Evolutionary conservation across 129 eudicot genomes (phyloP), one percentile per base, ranked within the genome.

Genomic region (Tagetes erecta): DNA sequence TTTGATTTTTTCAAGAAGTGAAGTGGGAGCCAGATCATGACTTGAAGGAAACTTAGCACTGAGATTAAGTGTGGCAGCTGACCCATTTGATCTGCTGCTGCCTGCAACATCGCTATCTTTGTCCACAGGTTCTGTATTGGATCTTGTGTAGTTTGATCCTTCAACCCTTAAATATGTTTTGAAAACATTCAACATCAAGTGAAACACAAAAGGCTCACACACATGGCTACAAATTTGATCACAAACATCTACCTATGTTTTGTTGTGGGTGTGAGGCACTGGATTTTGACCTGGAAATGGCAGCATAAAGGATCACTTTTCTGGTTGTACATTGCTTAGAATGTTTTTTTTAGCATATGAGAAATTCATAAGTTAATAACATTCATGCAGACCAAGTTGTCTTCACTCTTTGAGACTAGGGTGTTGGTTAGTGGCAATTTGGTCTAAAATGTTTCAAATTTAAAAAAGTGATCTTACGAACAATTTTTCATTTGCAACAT

Each of bases 221-320:
- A 37, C 60, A 6, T 20, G 47, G 49, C 3, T n/a, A 67, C 33
- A 71, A 41, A 46, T 1, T 5, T 39, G 11, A 10, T 9, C 64
- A 52, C 44, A 78, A 77, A 68, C 33, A 58, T 72, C 69, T 58
- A 91, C 95, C 91, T 84, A 80, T 71, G 71, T 60, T 83, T 86
- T 39, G 87, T 79, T 86, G 87, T 80, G 68, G 90, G 82, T 51
- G 87, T 77, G 40, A 81, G 64, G 77, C 97, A 86, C 11, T 91
- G 95, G 60, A 91, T 78, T 86, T 88, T 83, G 68, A 88, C 87
- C 97, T 91, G 87, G 50, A 59, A 79, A 42, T 66, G 71, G 36
- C 47, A 64, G n/a, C 79, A 78, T 59, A 47, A 53, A 11, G 30
- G 31, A 7, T 27, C 60, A 55, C 60, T 55, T 55, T 20, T 55